Conservation (phyloP, 2,329 filamentous ascomycete species). For the Mariannaea sp. region DNA sequence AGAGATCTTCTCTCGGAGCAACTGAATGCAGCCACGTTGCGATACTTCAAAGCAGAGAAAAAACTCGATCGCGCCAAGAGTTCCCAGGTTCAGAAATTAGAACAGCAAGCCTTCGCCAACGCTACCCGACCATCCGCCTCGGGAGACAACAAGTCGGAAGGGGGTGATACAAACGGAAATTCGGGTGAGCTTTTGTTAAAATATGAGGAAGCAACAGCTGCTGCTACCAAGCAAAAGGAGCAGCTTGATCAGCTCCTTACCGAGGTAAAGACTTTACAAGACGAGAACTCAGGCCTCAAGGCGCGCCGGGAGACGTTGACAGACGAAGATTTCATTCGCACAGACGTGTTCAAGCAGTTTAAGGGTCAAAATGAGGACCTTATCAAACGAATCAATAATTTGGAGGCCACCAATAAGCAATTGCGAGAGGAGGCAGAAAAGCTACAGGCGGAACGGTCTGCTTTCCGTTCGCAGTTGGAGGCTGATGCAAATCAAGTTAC, state of each 20-base stretch:
- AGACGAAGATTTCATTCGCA: slow-evolving; percentile 92
- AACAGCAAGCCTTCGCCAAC: slow-evolving; percentile 82
- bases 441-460: slow-evolving; percentile 80
- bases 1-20: slow-evolving; percentile 86
- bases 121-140: slow-evolving; percentile 55
- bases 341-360: slow-evolving; percentile 90
- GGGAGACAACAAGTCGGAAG: slow-evolving; percentile 54
- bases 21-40: slow-evolving; percentile 83
- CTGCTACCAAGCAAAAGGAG: slow-evolving; percentile 82
- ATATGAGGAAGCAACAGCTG: slow-evolving; percentile 76
- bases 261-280: slow-evolving; percentile 74
- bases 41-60: slow-evolving; percentile 95
- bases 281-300: slow-evolving; percentile 78
- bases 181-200: slow-evolving; percentile 73
- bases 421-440: slow-evolving; percentile 85
- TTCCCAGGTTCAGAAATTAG: slow-evolving; percentile 85
- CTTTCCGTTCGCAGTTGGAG: slow-evolving; percentile 80
- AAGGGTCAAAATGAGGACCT: slow-evolving; percentile 91
- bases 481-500: slow-evolving; percentile 75
- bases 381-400: slow-evolving; percentile 86
- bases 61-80: slow-evolving; percentile 90
- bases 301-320: slow-evolving; percentile 71
- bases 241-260: slow-evolving; percentile 80
- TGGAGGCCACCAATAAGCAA: slow-evolving; percentile 87
- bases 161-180: slow-evolving; percentile 58